Evolutionary conservation across 2,329 filamentous ascomycete genomes (phyloP), one percentile per base, ranked within the genome.

Genomic region (Cladosporium sp.): DNA sequence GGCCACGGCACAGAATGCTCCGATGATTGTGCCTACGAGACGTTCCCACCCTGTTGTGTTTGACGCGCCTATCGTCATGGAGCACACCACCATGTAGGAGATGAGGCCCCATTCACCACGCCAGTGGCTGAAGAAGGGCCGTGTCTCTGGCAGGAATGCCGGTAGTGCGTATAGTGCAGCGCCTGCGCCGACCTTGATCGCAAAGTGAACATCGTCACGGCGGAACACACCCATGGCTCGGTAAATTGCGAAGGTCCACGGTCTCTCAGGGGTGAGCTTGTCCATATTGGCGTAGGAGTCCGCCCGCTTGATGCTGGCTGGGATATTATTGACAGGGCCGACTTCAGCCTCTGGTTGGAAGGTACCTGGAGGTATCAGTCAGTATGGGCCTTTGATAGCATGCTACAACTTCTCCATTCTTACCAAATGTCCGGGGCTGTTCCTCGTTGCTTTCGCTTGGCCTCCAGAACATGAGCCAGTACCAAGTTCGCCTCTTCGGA

Each of bases 81-180:
- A 93, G 76, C 93, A 96, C 28, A 99, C 95, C 75, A 98, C 88
- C 94, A 98, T 98, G 81, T 97, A 98, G 0, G 93, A 97, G 65
- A 99, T 79, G 2, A 99, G 84, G 26, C 95, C 95, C 95, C 95
- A 99, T 83, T 99, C 95, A 34, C 94, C 94, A 76, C 94, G 86
- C 92, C 93, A 98, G 73, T 90, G 90, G 62, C 88, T 85, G 76
- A 97, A 99, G 24, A 90, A 85, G 0, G 91, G 91, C 62, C 93
- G 84, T 2, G 93, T 96, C 10, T 85, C 81, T 0, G 88, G 86
- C 38, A 97, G 85, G 74, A 97, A 99, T 2, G 95, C 90, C 71
- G 96, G 91, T 77, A 95, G 87, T 21, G 93, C 94, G 81, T 94
- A 98, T 0, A 97, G 79, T 4, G 93, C 87, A 14, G 95, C 95